Conservation (phyloP, 2,329 filamentous ascomycete species). For the Ophiostoma tasmaniense region DNA sequence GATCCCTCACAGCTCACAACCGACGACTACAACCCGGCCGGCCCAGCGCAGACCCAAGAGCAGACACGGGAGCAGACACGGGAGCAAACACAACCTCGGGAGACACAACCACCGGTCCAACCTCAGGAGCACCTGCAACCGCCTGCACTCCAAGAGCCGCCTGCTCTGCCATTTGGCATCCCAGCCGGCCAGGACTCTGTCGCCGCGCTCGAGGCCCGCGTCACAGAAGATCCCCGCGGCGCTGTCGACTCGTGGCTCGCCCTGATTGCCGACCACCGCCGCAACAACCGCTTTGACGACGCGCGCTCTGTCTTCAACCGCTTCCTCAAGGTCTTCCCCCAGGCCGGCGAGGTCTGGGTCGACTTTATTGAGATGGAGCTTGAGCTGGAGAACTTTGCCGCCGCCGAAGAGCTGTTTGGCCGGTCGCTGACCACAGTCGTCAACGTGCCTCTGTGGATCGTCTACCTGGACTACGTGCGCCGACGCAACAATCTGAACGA, state of each 20-base stretch:
- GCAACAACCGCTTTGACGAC: constrained; percentile 73
- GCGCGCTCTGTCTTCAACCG: constrained; percentile 72
- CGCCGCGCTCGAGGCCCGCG: constrained; percentile 77
- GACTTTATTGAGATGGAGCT: constrained; percentile 85
- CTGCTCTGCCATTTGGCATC: background rate
- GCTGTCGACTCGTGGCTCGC: constrained; percentile 87
- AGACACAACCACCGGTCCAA: background rate
- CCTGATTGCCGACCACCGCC: constrained; percentile 76
- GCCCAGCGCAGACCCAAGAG: background rate
- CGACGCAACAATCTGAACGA: constrained; percentile 86
- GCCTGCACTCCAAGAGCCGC: background rate
- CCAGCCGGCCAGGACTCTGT: constrained; percentile 59
- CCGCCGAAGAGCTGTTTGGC: constrained; percentile 76
- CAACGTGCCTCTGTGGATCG: constrained; percentile 80
- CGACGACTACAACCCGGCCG: constrained; percentile 21
- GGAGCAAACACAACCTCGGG: background rate
- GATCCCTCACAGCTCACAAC: constrained; percentile 13
- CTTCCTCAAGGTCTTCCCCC: constrained; percentile 81
- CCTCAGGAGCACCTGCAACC: background rate
- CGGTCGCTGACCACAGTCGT: constrained; percentile 67
- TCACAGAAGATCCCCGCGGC: constrained; percentile 85
- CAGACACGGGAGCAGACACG: background rate
- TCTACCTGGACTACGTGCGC: constrained; percentile 92
- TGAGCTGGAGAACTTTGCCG: constrained; percentile 70
- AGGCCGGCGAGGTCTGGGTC: constrained; percentile 84